Conservation (phyloP, 1,139 yeast species). For the Geotrichum aggregatum region DNA sequence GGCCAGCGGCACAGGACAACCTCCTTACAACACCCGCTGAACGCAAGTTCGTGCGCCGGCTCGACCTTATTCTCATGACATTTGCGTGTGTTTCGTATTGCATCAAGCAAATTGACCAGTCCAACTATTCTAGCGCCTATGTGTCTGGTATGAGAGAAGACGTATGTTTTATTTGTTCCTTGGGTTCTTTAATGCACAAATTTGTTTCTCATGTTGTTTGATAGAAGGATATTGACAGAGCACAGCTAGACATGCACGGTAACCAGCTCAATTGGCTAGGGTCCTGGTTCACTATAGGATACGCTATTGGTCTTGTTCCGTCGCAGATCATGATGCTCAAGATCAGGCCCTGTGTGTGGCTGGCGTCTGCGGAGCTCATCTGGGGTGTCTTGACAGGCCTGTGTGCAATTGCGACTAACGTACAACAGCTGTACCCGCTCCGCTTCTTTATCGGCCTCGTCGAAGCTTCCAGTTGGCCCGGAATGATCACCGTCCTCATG, state of each 20-base stretch:
- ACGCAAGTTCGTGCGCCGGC: slow-evolving; percentile 5
- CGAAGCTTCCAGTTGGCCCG: slow-evolving; percentile 32
- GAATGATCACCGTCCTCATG: slow-evolving; percentile 31
- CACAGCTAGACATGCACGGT: slow-evolving; percentile 44
- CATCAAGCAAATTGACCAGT: slow-evolving; percentile 32
- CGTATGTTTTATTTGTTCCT: slow-evolving; percentile 14
- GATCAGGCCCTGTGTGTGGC: slow-evolving; percentile 48
- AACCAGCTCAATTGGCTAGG: slow-evolving; percentile 53
- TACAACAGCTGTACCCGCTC: slow-evolving; percentile 51
- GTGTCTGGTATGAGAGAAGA: slow-evolving; percentile 61
- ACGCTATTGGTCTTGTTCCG: slow-evolving; percentile 53
- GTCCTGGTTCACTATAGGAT: slow-evolving; percentile 50
- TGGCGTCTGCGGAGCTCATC: slow-evolving; percentile 48
- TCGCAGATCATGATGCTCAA: slow-evolving; percentile 50
- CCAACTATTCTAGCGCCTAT: slow-evolving; percentile 45
- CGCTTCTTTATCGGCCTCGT: slow-evolving; percentile 46
- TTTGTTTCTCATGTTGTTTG: not conserved
- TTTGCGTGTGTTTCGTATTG: slow-evolving; percentile 11
- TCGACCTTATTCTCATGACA: slow-evolving; percentile 12
- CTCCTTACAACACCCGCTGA: not conserved
- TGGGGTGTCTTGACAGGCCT: slow-evolving; percentile 58
- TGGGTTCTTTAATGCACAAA: not conserved
- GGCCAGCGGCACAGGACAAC: slow-evolving; percentile 2
- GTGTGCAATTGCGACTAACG: slow-evolving; percentile 44
- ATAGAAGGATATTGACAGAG: not conserved